Percentiles rank a stretch among this genome's conserved stretches.
Conservation (phyloP, 495 filamentous ascomycete species). For the Parathielavia hyrcaniae region DNA sequence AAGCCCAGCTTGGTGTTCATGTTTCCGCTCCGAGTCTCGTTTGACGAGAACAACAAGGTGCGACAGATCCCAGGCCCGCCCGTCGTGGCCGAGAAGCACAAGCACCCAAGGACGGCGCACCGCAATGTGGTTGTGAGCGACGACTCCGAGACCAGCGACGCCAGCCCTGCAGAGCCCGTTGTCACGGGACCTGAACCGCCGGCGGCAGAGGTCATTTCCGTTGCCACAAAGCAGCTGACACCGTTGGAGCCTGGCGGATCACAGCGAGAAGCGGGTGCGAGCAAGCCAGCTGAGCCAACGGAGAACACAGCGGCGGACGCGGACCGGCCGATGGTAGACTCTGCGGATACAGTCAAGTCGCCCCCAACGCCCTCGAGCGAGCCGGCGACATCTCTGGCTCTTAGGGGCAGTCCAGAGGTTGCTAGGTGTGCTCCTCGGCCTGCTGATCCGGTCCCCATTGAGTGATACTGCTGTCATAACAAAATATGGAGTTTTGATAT, state of each 20-base stretch:
- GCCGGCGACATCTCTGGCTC: conserved; percentile 42
- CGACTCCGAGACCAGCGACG: conserved; percentile 22
- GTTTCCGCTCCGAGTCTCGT: conserved; percentile 41
- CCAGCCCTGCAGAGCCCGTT: conserved; percentile 10
- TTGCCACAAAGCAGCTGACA: conserved; percentile 17
- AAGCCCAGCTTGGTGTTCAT: conserved; percentile 58
- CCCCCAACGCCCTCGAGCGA: conserved; percentile 26
- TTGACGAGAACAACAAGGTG: conserved; percentile 31
- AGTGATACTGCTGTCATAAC: conserved; percentile 14
- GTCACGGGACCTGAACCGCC: conserved; percentile 22
- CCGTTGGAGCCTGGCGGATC: background rate
- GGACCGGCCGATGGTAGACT: background rate
- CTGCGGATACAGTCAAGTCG: conserved; percentile 15
- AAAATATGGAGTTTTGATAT: background rate
- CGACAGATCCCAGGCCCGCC: conserved; percentile 25
- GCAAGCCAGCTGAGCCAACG: background rate
- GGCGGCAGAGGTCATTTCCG: conserved; percentile 29
- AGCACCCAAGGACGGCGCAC: conserved; percentile 23
- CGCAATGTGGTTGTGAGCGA: conserved; percentile 31
- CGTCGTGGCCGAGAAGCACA: conserved; percentile 14
- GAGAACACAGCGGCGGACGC: conserved; percentile 2
- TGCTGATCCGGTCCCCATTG: conserved; percentile 28
- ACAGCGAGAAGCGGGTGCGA: background rate
- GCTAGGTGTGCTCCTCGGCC: conserved; percentile 31
- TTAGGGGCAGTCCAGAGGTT: conserved; percentile 51